phyloP scores from a whole-genome alignment of 2,329 filamentous ascomycete genomes.

The Coniochaeta sp. region DNA sequence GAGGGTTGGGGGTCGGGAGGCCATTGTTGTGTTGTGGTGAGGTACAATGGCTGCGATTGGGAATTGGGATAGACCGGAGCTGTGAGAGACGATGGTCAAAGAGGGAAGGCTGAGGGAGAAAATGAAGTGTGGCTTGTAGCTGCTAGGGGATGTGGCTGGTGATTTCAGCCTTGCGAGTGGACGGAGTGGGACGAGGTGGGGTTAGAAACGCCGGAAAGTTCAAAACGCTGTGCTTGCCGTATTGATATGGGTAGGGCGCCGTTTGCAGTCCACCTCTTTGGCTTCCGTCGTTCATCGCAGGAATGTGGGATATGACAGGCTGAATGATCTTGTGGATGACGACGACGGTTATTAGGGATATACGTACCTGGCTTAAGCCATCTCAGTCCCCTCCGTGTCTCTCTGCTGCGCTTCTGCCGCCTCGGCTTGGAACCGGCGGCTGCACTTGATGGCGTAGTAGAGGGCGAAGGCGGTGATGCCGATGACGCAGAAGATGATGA shows the following conservation, averaged over 20 bases:
- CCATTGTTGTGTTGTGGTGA: slow-evolving; percentile 2
- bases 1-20: slow-evolving; percentile 1
- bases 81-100: neutral
- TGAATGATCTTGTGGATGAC: too few relatives aligned
- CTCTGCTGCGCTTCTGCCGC: slow-evolving; percentile 15
- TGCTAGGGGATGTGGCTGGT: neutral
- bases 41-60: neutral
- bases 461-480: slow-evolving; percentile 10
- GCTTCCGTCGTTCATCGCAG: too few relatives aligned
- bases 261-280: too few relatives aligned
- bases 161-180: slow-evolving; percentile 1
- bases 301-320: too few relatives aligned
- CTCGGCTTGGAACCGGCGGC: slow-evolving; percentile 15
- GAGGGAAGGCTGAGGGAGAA: slow-evolving; percentile 6
- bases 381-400: slow-evolving; percentile 9
- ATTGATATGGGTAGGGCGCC: too few relatives aligned
- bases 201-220: neutral
- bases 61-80: too few relatives aligned
- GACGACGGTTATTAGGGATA: too few relatives aligned
- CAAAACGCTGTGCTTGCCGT: too few relatives aligned
- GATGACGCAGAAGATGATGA: slow-evolving; percentile 21
- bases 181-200: neutral
- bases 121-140: neutral
- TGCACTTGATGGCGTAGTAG: slow-evolving; percentile 16
- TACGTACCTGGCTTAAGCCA: neutral